Evolutionary conservation across 2,329 filamentous ascomycete genomes (phyloP), one percentile per base, ranked within the genome.

Genomic region (Exophiala alcalophila): DNA sequence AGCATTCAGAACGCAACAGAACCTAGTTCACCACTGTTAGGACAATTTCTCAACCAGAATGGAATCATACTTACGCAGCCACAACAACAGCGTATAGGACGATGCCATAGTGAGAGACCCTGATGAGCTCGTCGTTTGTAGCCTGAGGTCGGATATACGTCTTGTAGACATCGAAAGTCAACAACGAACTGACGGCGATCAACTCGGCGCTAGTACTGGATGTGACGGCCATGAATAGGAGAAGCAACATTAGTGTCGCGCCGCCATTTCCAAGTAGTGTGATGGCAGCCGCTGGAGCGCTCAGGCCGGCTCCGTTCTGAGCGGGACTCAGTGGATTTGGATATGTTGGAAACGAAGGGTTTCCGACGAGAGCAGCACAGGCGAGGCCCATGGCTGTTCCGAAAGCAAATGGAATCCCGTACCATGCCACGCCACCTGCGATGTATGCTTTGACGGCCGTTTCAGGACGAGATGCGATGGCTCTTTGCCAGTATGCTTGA

Each of bases 181-280:
- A 81, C 63, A 94, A 92, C 6, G 84, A 89, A 2, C 85, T 90
- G 1, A 92, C 86, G 2, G 89, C 86, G 42, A 94, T 91, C 4
- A 94, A 70, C 61, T 94, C 85, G 0, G 87, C 83, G 1, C 83
- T 89, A 51, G 84, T 84, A 0, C 87, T 84, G 2, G 81, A 86
- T 0, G 89, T 94, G 14, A 94, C 88, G 15, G 89, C 89, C 80
- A 94, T 87, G 70, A 94, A 94, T 39, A 94, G 76, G 51, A 94
- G 80, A 7, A 94, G 67, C 1, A 92, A 74, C 0, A 86, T 88
- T 0, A 80, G 85, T 1, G 81, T 78, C 1, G 87, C 88, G 33
- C 89, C 89, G 3, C 86, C 84, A 53, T 81, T 81, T 1, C 88
- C 89, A 6, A 94, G 75, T 5, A 95, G 66, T 1, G 86, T 86